Conservation (phyloP, 169 alveolate species). For the Plasmodium gonderi region DNA sequence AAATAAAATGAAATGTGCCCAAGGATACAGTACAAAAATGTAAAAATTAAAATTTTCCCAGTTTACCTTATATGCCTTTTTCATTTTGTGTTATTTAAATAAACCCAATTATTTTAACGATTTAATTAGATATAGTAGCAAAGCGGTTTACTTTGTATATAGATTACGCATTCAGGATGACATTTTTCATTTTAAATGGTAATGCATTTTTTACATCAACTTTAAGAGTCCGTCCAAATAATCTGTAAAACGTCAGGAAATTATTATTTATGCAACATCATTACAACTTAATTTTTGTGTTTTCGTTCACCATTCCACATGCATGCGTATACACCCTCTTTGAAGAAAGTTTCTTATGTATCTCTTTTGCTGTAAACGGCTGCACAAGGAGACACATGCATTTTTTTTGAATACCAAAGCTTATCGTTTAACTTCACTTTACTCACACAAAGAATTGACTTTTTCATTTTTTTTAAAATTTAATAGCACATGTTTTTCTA, state of each 20-base stretch:
- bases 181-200: background rate
- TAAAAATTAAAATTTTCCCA: background rate
- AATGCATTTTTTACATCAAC: background rate
- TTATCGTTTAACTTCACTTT: no score
- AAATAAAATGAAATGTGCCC: background rate
- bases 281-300: background rate
- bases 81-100: background rate
- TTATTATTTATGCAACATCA: background rate
- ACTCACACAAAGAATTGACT: no score
- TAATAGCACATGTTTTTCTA: background rate
- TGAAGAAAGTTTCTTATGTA: background rate
- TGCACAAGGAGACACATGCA: no score
- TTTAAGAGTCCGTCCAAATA: background rate
- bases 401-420: no score
- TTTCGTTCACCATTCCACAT: background rate
- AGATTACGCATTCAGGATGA: background rate
- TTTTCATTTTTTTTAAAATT: no score
- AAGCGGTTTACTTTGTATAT: no score
- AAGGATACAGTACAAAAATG: background rate
- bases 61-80: background rate
- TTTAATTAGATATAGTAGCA: no score
- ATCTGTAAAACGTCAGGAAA: background rate
- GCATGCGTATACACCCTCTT: background rate
- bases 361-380: no score
- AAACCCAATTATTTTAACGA: background rate